phyloP scores from a whole-genome alignment of 805 yeast genomes.

The Spathaspora arborariae region DNA sequence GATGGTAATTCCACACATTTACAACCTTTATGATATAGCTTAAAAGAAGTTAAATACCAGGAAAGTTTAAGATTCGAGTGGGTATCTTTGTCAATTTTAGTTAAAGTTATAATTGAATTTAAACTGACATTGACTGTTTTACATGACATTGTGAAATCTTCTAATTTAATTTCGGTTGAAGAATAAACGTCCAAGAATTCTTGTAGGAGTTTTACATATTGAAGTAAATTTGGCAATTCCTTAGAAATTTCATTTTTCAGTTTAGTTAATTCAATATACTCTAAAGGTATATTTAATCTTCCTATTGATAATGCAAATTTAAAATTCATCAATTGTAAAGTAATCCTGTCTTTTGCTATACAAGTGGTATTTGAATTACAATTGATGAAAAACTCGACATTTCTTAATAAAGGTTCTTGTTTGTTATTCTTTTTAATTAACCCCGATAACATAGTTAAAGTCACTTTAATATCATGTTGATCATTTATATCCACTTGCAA shows the following conservation, averaged over 20 bases:
- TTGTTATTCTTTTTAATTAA: constrained; percentile 12
- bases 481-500: constrained; percentile 15
- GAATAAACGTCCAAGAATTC: constrained; percentile 6
- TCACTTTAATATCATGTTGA: constrained; percentile 11
- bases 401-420: constrained; percentile 18
- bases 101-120: constrained; percentile 18
- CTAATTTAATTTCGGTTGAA: constrained; percentile 17
- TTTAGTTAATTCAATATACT: neutral
- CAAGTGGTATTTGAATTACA: constrained; percentile 20
- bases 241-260: neutral
- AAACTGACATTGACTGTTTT: constrained; percentile 14
- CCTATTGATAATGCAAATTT: constrained; percentile 14
- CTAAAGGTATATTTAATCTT: constrained; percentile 17
- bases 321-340: constrained; percentile 12
- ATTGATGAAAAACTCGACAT: constrained; percentile 18
- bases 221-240: constrained; percentile 3
- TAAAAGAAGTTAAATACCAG: constrained; percentile 26
- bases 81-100: constrained; percentile 8
- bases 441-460: constrained; percentile 12
- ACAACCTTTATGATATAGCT: constrained; percentile 24
- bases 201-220: constrained; percentile 3
- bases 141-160: constrained; percentile 21
- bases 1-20: constrained; percentile 35
- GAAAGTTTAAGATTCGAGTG: constrained; percentile 11
- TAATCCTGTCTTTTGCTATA: constrained; percentile 6